Base-by-base conservation (phyloP, 768 basidiomycete genomes). In the Leucosporidium yakuticum region DNA sequence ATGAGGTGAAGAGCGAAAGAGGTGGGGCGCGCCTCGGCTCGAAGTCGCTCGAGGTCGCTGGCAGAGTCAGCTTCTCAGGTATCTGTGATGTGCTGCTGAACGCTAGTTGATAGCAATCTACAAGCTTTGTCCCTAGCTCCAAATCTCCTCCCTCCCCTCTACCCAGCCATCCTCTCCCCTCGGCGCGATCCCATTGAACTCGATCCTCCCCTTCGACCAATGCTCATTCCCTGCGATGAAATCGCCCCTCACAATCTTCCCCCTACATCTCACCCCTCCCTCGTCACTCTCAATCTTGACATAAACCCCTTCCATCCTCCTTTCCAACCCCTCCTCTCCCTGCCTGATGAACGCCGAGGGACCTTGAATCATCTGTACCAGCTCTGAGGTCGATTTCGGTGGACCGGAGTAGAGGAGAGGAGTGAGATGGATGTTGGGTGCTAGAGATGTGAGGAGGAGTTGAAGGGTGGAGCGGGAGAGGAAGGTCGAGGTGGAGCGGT, bases 211-310 rank as follows among this genome's bases (percentile, higher is more conserved):
- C 32, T 50, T 44, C 12, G 60, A 34, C 65, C 65, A 67, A 31
- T 67, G 65, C 54, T 85, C 84, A 72, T 86, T 85, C 4, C 85
- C 85, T 63, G 84, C 80, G 69, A 86, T 85, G 69, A 86, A 86
- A 75, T 85, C 85, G 15, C 81, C 80, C 31, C 85, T 78, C 17
- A 86, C 85, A 7, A 86, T 81, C 76, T 86, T 86, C 4, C 83
- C 83, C 64, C 85, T 79, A 29, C 77, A 72, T 12, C 81, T 48
- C 6, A 54, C 34, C 21, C 51, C 62, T 23, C 31, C 32, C 44
- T 76, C 78, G 27, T 77, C 75, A 50, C 71, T 77, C 74, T 86
- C 85, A 0, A 83, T 76, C 76, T 85, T 85, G 55, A 86, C 80
- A 76, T 85, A 86, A 7, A 87, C 77, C 0, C 85, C 85, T 73